phyloP scores from a whole-genome alignment of 164 flowering plant genomes.

The Piper longum region DNA sequence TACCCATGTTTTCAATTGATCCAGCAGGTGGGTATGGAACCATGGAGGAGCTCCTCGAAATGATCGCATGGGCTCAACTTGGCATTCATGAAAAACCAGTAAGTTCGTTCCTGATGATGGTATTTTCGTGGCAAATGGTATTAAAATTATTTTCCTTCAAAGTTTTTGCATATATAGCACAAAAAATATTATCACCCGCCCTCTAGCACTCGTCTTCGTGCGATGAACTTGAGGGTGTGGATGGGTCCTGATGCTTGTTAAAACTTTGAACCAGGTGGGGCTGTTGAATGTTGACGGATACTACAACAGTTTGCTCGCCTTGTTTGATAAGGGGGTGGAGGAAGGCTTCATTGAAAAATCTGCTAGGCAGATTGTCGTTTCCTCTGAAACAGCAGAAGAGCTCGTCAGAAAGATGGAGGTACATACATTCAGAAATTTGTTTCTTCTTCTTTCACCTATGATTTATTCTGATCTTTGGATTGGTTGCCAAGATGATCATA shows the following conservation, averaged over 20 bases:
- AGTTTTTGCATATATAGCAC: no score
- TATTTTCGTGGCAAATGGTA: background rate
- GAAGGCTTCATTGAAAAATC: conserved; percentile 39
- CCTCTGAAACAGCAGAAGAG: conserved; percentile 27
- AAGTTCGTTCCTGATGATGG: conserved; percentile 1
- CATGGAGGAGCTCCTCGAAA: conserved; percentile 35
- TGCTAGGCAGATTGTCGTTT: conserved; percentile 26
- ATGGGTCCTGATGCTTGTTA: background rate
- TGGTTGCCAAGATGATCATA: no score
- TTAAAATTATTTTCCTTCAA: no score
- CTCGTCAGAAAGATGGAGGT: conserved; percentile 35
- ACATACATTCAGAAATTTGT: background rate
- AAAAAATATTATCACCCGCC: background rate
- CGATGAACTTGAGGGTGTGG: background rate
- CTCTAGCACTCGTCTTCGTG: background rate
- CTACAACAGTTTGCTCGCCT: conserved; percentile 32
- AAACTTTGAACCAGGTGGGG: conserved; percentile 28
- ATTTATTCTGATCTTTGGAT: no score
- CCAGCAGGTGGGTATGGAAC: conserved; percentile 38
- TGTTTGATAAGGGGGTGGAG: conserved; percentile 45
- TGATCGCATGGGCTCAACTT: conserved; percentile 36
- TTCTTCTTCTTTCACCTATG: background rate
- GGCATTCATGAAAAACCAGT: conserved; percentile 35
- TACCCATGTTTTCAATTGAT: conserved; percentile 7
- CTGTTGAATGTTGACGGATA: conserved; percentile 42